Evolutionary conservation across 768 basidiomycete genomes (phyloP).

Genomic region (Mycena leptocephala): DNA sequence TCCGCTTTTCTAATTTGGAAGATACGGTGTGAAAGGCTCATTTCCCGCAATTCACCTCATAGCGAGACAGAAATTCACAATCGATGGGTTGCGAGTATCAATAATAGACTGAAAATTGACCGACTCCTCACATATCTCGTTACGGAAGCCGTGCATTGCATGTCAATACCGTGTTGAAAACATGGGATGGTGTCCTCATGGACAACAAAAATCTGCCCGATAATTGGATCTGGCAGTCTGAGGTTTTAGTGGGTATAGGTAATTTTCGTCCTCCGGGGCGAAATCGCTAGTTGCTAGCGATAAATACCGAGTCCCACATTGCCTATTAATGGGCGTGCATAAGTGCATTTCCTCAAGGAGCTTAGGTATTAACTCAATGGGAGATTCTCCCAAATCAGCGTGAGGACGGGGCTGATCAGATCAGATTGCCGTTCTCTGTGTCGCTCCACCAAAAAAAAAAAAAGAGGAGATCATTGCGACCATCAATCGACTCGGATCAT

Average conservation of each 20-base stretch:
- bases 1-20: background rate
- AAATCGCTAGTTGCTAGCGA: background rate
- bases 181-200: background rate
- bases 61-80: background rate
- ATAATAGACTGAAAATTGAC: background rate
- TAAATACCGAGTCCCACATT: too few relatives aligned
- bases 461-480: background rate
- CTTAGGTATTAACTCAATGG: background rate
- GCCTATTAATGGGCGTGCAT: background rate
- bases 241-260: conserved; percentile 11
- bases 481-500: background rate
- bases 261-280: background rate
- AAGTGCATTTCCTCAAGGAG: conserved; percentile 1
- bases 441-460: conserved; percentile 4
- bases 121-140: background rate
- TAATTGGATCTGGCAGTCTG: conserved; percentile 4
- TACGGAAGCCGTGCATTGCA: background rate
- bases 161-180: background rate
- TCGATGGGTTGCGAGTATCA: background rate
- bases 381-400: background rate
- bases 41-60: background rate
- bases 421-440: background rate
- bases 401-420: background rate
- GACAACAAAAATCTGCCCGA: conserved; percentile 2
- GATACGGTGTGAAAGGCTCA: background rate